phyloP scores from a whole-genome alignment of 1,139 yeast genomes.

The Zygoascus hellenicus region DNA sequence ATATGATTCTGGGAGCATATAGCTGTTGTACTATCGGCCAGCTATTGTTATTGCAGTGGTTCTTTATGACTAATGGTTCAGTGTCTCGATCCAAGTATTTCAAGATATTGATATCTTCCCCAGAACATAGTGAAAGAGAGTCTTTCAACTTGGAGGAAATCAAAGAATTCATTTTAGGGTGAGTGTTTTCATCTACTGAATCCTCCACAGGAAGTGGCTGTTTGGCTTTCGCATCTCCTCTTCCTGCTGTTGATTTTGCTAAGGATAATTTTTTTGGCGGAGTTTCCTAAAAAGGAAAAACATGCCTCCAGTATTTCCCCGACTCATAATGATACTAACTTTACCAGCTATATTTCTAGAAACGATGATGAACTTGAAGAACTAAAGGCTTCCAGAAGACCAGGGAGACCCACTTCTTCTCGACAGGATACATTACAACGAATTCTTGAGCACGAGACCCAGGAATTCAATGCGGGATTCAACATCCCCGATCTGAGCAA shows the following conservation, averaged over 20 bases:
- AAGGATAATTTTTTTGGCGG: too few species aligned
- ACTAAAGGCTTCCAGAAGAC: constrained; percentile 57
- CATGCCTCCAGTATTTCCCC: background rate
- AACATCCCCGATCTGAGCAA: constrained; percentile 67
- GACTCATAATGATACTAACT: background rate
- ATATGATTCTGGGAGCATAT: too few species aligned
- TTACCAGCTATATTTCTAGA: constrained; percentile 47
- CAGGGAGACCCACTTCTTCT: constrained; percentile 78
- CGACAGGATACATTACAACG: constrained; percentile 64
- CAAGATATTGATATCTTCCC: constrained; percentile 48
- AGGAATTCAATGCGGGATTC: constrained; percentile 65
- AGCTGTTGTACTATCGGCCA: too few species aligned
- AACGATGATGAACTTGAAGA: constrained; percentile 65
- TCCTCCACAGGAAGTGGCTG: too few species aligned
- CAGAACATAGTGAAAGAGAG: constrained; percentile 29
- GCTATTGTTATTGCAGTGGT: too few species aligned
- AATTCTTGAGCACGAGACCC: constrained; percentile 53
- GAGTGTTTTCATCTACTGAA: background rate
- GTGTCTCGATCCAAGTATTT: constrained; percentile 52
- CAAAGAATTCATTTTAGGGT: constrained; percentile 44
- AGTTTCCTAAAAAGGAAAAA: background rate
- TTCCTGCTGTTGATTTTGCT: too few species aligned
- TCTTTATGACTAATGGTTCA: background rate
- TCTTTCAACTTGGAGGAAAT: constrained; percentile 52
- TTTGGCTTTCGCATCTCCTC: too few species aligned